Base-by-base conservation (phyloP, 495 filamentous ascomycete species). In the Sordaria brevicollis region DNA sequence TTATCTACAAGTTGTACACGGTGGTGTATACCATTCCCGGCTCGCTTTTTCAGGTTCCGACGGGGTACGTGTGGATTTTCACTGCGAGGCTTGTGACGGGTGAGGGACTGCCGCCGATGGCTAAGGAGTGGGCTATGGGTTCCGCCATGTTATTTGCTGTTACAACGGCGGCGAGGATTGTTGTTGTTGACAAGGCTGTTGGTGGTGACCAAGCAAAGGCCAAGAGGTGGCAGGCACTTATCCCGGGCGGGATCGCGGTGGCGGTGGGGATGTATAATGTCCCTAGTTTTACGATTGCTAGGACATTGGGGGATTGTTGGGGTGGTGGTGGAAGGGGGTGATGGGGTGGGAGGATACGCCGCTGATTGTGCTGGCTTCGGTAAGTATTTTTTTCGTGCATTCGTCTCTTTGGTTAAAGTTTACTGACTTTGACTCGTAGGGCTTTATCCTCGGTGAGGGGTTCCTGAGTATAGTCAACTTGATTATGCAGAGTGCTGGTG, bases 41-140 rank as follows among this genome's bases (percentile, higher is more conserved):
- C 0, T 88, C 91, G 15, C 80, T 96, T 70, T 98, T 99, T 80
- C 91, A 97, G 74, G 93, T 96, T 6, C 96, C 95, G 0, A 98
- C 96, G 0, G 94, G 88, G 0, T 96, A 92, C 77, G 93, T 98
- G 15, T 99, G 95, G 95, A 92, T 98, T 65, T 97, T 96, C 77
- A 97, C 95, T 0, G 95, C 96, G 17, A 82, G 95, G 17, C 85
- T 99, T 9, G 93, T 99, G n/a, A 97, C 92, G 0, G 95, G 95
- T 15, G 85, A 96, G 74, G 96, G 95, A 0, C 79, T 99, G 35
- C 96, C 95, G 4, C 80, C 86, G 0, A 92, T 92, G 87, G 93
- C 92, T 1, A 86, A 86, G 80, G 88, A 92, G 71, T 96, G 88
- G 76, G 92, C 94, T 13, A 76, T 89, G 2, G 86, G 89, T 5